Evolutionary conservation across 2,329 filamentous ascomycete genomes (phyloP).

Genomic region (Trichophyton benhamiae): DNA sequence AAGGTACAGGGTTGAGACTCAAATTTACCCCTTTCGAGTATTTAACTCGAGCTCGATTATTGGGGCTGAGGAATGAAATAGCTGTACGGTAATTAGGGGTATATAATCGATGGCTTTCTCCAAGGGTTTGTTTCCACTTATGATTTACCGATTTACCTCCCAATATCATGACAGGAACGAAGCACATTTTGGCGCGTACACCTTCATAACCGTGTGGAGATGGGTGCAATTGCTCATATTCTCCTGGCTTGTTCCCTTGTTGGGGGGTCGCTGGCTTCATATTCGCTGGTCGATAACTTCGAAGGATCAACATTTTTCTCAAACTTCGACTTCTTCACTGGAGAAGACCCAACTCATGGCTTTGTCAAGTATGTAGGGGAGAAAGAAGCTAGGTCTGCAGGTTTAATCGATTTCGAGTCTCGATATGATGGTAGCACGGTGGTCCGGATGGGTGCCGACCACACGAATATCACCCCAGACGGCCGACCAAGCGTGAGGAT

Average conservation of each 20-base stretch:
- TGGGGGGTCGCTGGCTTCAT: conserved; percentile 2
- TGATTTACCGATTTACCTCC: not conserved
- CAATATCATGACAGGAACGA: not conserved
- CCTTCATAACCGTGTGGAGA: not conserved
- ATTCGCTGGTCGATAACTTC: conserved; percentile 31
- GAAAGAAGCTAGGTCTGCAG: conserved; percentile 25
- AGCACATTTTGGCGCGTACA: not conserved
- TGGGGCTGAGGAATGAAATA: not conserved
- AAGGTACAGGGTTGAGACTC: not conserved
- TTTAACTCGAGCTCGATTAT: not conserved
- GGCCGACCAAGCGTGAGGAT: conserved; percentile 36
- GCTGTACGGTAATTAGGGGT: not conserved
- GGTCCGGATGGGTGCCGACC: conserved; percentile 37
- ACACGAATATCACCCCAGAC: conserved; percentile 25
- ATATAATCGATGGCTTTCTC: not conserved
- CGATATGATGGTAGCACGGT: conserved; percentile 17
- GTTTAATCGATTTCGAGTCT: conserved; percentile 26
- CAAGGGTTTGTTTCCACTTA: not conserved
- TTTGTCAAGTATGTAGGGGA: conserved; percentile 40
- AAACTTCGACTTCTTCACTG: conserved; percentile 39
- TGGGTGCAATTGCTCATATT: not conserved
- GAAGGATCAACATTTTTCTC: conserved; percentile 38
- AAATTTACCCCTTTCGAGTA: not conserved
- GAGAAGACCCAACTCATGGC: conserved; percentile 38
- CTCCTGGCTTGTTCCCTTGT: not conserved